phyloP scores from a whole-genome alignment of 371 early-diverging fungal genomes.

The Haplosporangium sp. region DNA sequence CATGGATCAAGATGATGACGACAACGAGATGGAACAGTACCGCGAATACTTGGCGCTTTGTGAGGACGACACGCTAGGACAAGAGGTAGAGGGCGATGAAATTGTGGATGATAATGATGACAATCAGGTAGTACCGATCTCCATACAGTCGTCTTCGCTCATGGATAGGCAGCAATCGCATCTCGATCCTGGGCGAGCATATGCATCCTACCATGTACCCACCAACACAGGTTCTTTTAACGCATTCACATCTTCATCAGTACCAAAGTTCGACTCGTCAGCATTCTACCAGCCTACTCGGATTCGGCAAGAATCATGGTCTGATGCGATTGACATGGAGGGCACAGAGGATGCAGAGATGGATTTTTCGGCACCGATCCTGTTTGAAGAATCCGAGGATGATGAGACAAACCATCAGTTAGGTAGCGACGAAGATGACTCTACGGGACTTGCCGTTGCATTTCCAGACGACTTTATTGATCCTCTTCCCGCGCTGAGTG shows the following conservation, averaged over 20 bases:
- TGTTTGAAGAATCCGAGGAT: constrained; percentile 53
- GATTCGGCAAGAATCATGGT: constrained; percentile 56
- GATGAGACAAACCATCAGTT: constrained; percentile 7
- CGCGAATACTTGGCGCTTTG: constrained; percentile 25
- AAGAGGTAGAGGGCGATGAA: constrained; percentile 66
- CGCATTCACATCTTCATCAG: constrained; percentile 23
- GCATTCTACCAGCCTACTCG: constrained; percentile 49
- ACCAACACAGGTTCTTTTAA: constrained; percentile 1
- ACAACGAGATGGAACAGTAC: constrained; percentile 27
- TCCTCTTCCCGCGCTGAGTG: constrained; percentile 23
- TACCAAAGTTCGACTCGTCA: constrained; percentile 38
- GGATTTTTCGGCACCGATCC: constrained; percentile 54
- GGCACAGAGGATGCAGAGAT: constrained; percentile 51
- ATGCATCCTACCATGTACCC: constrained; percentile 18
- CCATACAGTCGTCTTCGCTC: constrained; percentile 31
- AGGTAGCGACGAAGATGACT: constrained; percentile 29
- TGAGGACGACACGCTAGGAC: constrained; percentile 24
- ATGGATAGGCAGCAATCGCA: constrained; percentile 7
- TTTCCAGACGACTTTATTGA: constrained; percentile 52
- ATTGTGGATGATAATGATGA: constrained; percentile 59
- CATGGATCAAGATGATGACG: constrained; percentile 17
- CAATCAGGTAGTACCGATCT: constrained; percentile 47
- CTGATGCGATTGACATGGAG: constrained; percentile 57
- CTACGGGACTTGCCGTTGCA: constrained; percentile 37
- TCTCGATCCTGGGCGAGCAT: constrained; percentile 15